Evolutionary conservation across 768 basidiomycete genomes (phyloP).

Genomic region (Mycena metata): DNA sequence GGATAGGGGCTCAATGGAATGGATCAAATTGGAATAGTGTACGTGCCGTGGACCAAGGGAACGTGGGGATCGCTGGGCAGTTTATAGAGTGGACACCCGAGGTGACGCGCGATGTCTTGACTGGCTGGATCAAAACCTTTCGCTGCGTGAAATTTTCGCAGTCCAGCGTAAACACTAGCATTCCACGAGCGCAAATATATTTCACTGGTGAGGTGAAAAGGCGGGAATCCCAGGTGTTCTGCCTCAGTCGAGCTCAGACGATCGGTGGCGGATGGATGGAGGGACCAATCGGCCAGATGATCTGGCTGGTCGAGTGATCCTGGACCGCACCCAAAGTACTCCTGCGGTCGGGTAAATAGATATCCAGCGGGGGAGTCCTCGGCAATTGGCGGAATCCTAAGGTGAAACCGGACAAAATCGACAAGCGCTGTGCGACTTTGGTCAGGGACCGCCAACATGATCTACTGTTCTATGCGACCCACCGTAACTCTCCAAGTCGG

Average conservation of each 20-base stretch:
- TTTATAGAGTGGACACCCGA: not conserved
- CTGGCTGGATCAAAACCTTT: slow-evolving; percentile 5
- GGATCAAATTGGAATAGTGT: no score
- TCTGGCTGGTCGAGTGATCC: not conserved
- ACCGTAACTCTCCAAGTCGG: not conserved
- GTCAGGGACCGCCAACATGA: not conserved
- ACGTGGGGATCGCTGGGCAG: no score
- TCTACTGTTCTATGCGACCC: not conserved
- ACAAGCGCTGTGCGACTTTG: not conserved
- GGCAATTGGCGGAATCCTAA: no score
- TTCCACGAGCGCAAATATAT: not conserved
- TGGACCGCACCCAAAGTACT: not conserved
- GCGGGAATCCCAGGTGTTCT: not conserved
- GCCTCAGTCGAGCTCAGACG: not conserved
- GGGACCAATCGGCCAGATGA: slow-evolving; percentile 11
- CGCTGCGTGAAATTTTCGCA: not conserved
- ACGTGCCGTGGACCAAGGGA: no score
- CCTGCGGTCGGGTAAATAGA: not conserved
- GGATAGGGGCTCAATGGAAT: no score
- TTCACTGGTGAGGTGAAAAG: not conserved
- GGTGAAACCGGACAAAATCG: not conserved
- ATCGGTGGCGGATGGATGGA: not conserved
- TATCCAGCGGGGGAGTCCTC: not conserved
- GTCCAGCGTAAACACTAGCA: not conserved
- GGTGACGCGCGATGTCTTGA: not conserved